Evolutionary conservation across 2,329 filamentous ascomycete species (phyloP), one percentile per base, ranked within the genome.

Genomic region (Hypoxylon sp.): DNA sequence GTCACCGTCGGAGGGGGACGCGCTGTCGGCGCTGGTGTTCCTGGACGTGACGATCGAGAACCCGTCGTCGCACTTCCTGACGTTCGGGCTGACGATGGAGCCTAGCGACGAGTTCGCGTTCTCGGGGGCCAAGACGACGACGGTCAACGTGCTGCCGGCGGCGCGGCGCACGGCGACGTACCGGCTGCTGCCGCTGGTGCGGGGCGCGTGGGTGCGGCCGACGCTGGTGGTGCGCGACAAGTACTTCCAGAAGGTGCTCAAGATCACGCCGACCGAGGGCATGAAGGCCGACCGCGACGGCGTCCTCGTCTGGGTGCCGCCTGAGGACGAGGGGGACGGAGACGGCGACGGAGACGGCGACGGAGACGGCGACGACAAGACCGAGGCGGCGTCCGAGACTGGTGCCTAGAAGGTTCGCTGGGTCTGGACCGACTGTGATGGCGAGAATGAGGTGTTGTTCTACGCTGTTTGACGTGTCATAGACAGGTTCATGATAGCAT

Each of bases 61-160:
- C 72, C 90, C 93, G 0, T 97, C 94, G 0, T 89, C 88, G 72
- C 95, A 99, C 73, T 96, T 97, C 75, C 83, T 99, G 46, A 97
- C 93, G 0, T 99, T 99, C 75, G 92, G 91, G 24, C 75, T 98
- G 45, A 87, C 82, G 21, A 96, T 99, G 92, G 94, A 99, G 67
- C 90, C 92, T 2, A 94, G 87, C 71, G 92, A 96, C 63, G 85
- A 92, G 49, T 98, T 98, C 75, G 94, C 92, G 0, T 98, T 99
- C 74, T 92, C 91, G 6, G 95, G 95, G 0, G 81, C 91, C 1
- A 98, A 98, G 77, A 83, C 89, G 64, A 88, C 86, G 10, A 89
- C 88, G 1, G 67, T 97, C 48, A 91, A 95, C 69, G 78, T 98
- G 37, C 83, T 97, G 41, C 95, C 95, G 0, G 79, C 97, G 61